A percentile compares a stretch with the other conserved stretches of the same genome.
Conservation (phyloP, 768 basidiomycete genomes). For the Suillus plorans region DNA sequence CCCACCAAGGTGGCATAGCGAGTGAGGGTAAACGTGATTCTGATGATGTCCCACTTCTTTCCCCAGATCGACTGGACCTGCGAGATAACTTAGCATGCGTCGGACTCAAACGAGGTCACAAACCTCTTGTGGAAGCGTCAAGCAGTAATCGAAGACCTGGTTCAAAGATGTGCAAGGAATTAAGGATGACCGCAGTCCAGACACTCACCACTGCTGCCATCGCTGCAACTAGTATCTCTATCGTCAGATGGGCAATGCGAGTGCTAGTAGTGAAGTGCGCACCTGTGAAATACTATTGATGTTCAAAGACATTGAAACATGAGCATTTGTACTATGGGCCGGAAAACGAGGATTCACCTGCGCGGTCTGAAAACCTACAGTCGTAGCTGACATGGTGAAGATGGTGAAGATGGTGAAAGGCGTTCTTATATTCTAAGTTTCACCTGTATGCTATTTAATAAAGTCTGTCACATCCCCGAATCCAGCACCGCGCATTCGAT, state of each 20-base stretch:
- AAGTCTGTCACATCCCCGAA: not conserved
- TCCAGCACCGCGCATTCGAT: not conserved
- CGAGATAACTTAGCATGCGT: not conserved
- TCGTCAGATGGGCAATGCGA: not conserved
- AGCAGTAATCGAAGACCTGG: slow-evolving; percentile 7
- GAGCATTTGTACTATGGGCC: not conserved
- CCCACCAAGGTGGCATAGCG: slow-evolving; percentile 4
- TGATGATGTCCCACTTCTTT: not conserved
- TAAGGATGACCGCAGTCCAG: not conserved
- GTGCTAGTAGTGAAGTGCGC: not conserved
- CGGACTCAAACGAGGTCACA: not conserved
- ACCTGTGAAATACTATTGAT: not conserved
- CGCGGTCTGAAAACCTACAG: not conserved
- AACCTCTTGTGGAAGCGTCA: slow-evolving; percentile 6
- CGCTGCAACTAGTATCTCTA: not conserved
- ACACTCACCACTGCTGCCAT: not conserved
- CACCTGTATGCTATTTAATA: not conserved
- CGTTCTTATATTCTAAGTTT: not conserved
- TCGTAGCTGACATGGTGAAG: not conserved
- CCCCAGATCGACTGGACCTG: slow-evolving; percentile 8
- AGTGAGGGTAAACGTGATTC: not conserved
- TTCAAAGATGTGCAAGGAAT: not conserved
- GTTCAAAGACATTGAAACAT: not conserved
- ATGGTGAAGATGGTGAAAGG: not conserved
- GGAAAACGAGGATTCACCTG: not conserved